A percentile compares a stretch with the other conserved stretches of the same genome.
phyloP scores from a whole-genome alignment of 2,329 filamentous ascomycete genomes.

The Alternaria brassicicola region DNA sequence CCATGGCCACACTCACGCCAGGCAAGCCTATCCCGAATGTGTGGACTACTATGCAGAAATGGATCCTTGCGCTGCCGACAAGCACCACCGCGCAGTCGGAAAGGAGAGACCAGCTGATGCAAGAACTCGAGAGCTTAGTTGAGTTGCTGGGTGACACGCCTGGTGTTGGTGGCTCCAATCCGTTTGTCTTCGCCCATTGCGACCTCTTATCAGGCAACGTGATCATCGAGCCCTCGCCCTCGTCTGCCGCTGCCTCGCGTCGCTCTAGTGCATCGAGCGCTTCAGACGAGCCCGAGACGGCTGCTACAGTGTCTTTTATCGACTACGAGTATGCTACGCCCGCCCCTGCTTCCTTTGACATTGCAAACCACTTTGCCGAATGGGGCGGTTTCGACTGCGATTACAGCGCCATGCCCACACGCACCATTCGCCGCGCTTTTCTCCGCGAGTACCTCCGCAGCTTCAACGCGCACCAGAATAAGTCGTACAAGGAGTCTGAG shows the following conservation, averaged over 20 bases:
- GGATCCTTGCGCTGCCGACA: slow-evolving; percentile 84
- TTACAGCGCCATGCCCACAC: slow-evolving; percentile 79
- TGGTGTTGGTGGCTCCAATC: slow-evolving; percentile 70
- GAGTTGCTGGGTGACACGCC: slow-evolving; percentile 74
- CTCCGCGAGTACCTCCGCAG: slow-evolving; percentile 80
- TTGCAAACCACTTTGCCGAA: slow-evolving; percentile 97
- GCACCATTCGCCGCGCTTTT: slow-evolving; percentile 77
- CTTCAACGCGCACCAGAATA: slow-evolving; percentile 60
- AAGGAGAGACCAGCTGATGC: slow-evolving; percentile 72
- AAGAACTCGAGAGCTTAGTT: slow-evolving; percentile 74
- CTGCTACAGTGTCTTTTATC: slow-evolving; percentile 69
- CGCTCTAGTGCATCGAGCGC: slow-evolving; percentile 42
- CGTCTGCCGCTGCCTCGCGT: slow-evolving; percentile 42
- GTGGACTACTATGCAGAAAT: slow-evolving; percentile 96
- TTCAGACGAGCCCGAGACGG: slow-evolving; percentile 38
- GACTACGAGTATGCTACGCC: slow-evolving; percentile 98
- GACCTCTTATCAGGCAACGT: slow-evolving; percentile 97
- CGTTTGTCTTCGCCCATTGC: slow-evolving; percentile 93
- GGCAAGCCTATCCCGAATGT: slow-evolving; percentile 81
- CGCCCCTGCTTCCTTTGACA: slow-evolving; percentile 91
- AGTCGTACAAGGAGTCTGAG: slow-evolving; percentile 60
- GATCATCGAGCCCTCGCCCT: slow-evolving; percentile 71
- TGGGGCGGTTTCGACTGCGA: slow-evolving; percentile 98
- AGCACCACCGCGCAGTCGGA: slow-evolving; percentile 71
- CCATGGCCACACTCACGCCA: slow-evolving; percentile 56